A percentile compares a stretch with the other conserved stretches of the same genome.
Conservation (phyloP, 257 asterid genomes). For the Solanum sejunctum region DNA sequence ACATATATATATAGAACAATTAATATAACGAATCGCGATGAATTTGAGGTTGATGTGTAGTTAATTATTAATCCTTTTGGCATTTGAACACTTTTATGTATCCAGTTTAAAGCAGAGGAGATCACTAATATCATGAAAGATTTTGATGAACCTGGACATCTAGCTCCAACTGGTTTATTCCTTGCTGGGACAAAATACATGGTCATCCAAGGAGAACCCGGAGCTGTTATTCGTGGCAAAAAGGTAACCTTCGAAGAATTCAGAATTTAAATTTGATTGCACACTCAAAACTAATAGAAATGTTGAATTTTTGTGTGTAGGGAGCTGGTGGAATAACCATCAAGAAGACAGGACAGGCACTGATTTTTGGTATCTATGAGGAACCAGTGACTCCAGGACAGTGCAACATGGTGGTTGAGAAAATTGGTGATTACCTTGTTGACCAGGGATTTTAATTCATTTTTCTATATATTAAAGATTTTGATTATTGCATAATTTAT, state of each 20-base stretch:
- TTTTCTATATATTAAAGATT: neutral
- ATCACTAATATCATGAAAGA: conserved; percentile 30
- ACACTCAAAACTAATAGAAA: too few species aligned
- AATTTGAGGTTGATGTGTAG: too few species aligned
- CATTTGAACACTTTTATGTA: neutral
- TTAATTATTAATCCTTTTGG: neutral
- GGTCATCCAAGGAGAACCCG: conserved; percentile 58
- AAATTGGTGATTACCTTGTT: conserved; percentile 48
- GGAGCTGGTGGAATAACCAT: conserved; percentile 46
- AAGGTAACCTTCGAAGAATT: conserved; percentile 14
- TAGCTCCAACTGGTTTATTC: conserved; percentile 41
- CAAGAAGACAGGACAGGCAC: conserved; percentile 42
- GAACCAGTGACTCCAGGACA: conserved; percentile 61
- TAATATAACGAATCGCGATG: neutral
- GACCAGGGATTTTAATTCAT: conserved; percentile 31
- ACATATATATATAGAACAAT: neutral
- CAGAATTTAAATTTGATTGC: neutral
- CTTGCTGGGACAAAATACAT: conserved; percentile 39
- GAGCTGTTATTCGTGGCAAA: conserved; percentile 54
- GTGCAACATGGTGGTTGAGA: conserved; percentile 55
- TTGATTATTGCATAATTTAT: neutral
- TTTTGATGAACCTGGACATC: conserved; percentile 39
- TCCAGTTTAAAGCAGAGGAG: conserved; percentile 37
- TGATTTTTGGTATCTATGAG: conserved; percentile 42
- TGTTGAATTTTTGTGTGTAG: conserved; percentile 1